Evolutionary conservation across 2,329 filamentous ascomycete genomes (phyloP), one percentile per base, ranked within the genome.

Genomic region (Didymella segeticola): DNA sequence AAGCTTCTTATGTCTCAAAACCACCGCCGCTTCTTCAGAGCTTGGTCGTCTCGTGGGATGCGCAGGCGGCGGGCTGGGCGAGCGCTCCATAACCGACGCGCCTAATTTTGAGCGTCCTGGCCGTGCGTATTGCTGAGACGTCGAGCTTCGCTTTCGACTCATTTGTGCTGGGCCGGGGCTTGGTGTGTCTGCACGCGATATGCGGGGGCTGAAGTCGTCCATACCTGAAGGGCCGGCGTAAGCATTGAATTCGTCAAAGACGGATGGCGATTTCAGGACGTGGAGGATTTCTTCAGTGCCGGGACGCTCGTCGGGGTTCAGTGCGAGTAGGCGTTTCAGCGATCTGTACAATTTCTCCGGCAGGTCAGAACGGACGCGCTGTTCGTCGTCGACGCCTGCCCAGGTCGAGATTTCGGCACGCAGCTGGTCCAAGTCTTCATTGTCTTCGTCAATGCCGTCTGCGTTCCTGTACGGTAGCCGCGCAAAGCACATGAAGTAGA

Each of bases 401-500:
- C 95, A 99, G 27, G 83, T 82, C 10, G 86, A 86, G 51, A 99
- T 98, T 73, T 99, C 95, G 3, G 83, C 88, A 34, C 93, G 86
- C 25, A 99, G 82, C 61, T 87, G 80, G 63, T 97, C 92, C 5
- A 97, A 81, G 61, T 98, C 92, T 71, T 99, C 95, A 49, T 91
- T 87, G 69, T 98, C 93, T 73, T 98, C 93, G 55, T 96, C 86
- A 19, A 96, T 82, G 3, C 88, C 83, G 69, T 98, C 93, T 46
- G 93, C 91, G 63, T 89, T 90, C 20, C 78, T 81, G 70, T 98
- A 99, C 0, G 95, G 95, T 10, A 99, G 82, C 39, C 88, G 84
- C 1, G 89, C 91, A 71, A 99, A 99, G 72, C 95, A 99, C 82
- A 99, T 89, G 70, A 99, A 99, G 74, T 98, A 96, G 3, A 99